phyloP scores from a whole-genome alignment of 1,139 yeast species.

The Pichia sp. region DNA sequence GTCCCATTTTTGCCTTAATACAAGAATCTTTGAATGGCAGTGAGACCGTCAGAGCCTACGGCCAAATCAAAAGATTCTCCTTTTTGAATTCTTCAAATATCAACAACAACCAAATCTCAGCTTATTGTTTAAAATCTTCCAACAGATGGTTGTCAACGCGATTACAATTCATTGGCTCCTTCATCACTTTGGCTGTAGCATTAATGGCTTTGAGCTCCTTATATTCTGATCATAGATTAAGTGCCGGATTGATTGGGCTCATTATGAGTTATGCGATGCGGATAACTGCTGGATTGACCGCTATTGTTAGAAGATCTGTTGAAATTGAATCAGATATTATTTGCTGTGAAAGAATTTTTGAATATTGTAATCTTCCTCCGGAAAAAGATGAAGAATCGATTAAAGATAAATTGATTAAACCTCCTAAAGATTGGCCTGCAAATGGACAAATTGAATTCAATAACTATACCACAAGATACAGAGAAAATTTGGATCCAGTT shows the following conservation, averaged over 20 bases:
- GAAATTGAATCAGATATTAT: slow-evolving; percentile 71
- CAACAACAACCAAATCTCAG: slow-evolving; percentile 42
- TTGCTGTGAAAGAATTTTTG: slow-evolving; percentile 68
- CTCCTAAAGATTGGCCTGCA: slow-evolving; percentile 50
- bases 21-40: slow-evolving; percentile 56
- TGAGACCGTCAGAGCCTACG: slow-evolving; percentile 51
- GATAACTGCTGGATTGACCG: slow-evolving; percentile 50
- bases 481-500: slow-evolving; percentile 52
- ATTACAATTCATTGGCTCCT: slow-evolving; percentile 59
- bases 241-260: slow-evolving; percentile 67
- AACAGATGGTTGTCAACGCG: slow-evolving; percentile 66
- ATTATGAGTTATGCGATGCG: slow-evolving; percentile 64
- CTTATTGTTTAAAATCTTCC: slow-evolving; percentile 53
- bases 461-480: slow-evolving; percentile 57
- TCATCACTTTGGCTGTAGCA: slow-evolving; percentile 55
- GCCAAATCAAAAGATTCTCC: slow-evolving; percentile 38
- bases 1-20: slow-evolving; percentile 58
- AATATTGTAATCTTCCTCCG: slow-evolving; percentile 53
- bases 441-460: slow-evolving; percentile 48
- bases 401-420: slow-evolving; percentile 24
- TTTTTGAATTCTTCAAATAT: slow-evolving; percentile 39
- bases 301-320: slow-evolving; percentile 59
- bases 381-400: slow-evolving; percentile 38
- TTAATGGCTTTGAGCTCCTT: slow-evolving; percentile 42
- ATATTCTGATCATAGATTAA: slow-evolving; percentile 37